A percentile compares a stretch with the other conserved stretches of the same genome.
These are phyloP conservation scores for Coemansia sp. DNA, from an alignment of 192 early-diverging fungal genomes.

Conservation along the genomic window DNA sequence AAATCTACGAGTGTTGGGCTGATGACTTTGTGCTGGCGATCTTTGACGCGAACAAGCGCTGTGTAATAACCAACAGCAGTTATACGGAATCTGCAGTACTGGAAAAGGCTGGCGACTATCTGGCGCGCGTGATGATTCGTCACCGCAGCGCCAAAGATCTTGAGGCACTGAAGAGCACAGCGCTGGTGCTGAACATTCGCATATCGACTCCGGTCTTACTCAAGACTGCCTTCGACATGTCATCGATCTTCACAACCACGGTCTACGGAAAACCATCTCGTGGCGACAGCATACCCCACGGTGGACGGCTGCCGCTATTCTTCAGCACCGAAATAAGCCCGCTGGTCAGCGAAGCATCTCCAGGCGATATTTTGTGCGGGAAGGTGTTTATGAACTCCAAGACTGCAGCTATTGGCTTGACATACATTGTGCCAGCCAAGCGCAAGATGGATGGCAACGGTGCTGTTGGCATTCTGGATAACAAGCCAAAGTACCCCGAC, in stretches of 20 bases:
- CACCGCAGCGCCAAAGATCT: constrained; percentile 66
- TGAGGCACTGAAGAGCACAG: constrained; percentile 68
- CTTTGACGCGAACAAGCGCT: constrained; percentile 78
- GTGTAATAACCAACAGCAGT: constrained; percentile 67
- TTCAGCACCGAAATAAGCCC: constrained; percentile 21
- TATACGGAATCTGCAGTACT: constrained; percentile 72
- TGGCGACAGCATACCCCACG: constrained; percentile 60
- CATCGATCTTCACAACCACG: constrained; percentile 56
- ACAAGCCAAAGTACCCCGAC: background rate
- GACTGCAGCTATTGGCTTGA: constrained; percentile 44
- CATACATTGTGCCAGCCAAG: constrained; percentile 47
- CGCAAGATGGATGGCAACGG: background rate
- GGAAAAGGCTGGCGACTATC: constrained; percentile 78
- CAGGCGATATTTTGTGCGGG: constrained; percentile 80
- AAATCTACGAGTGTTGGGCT: constrained; percentile 78
- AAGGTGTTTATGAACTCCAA: constrained; percentile 56
- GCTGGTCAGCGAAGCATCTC: constrained; percentile 66
- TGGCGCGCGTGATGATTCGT: constrained; percentile 74
- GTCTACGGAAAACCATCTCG: constrained; percentile 56
- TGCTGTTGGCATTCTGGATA: background rate
- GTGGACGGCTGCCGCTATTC: constrained; percentile 48
- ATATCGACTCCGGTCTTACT: constrained; percentile 57
- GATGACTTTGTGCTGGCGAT: constrained; percentile 66
- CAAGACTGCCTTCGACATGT: constrained; percentile 15
- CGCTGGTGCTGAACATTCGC: constrained; percentile 65